Percentiles rank a stretch among this genome's conserved stretches.
These are phyloP conservation scores for Rhododendron ferrugineum DNA, from an alignment of 148 eudicot species.

Conservation along the genomic window DNA sequence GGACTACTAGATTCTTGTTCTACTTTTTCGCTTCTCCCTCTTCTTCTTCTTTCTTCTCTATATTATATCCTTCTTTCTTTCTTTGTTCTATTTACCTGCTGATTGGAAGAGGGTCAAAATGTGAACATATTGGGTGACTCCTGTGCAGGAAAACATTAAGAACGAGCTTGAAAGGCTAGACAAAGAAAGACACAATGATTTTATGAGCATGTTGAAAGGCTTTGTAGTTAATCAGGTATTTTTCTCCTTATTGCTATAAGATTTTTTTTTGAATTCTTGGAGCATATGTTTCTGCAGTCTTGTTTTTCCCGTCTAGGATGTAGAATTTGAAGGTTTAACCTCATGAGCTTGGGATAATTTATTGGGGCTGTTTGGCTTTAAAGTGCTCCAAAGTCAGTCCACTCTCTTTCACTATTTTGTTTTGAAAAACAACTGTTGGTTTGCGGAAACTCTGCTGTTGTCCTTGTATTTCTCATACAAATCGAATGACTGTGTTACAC, in stretches of 20 bases:
- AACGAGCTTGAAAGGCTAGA: slow-evolving; percentile 82
- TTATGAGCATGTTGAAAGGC: slow-evolving; percentile 88
- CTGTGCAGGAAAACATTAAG: slow-evolving; percentile 80
- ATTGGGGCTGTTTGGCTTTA: not conserved
- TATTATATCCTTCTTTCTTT: not conserved
- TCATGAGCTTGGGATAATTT: not conserved
- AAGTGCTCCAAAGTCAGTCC: not conserved
- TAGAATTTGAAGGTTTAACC: not conserved
- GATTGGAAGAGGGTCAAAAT: not conserved
- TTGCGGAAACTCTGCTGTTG: not conserved
- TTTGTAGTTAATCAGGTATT: slow-evolving; percentile 91
- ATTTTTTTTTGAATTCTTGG: not conserved
- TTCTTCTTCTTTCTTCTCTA: not conserved
- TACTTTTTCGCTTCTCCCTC: not conserved
- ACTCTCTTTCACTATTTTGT: not conserved
- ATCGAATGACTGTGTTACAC: not conserved
- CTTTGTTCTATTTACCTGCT: not conserved
- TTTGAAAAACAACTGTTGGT: not conserved
- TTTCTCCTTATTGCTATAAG: not conserved
- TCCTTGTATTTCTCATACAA: not conserved
- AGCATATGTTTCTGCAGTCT: not conserved
- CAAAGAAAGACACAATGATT: slow-evolving; percentile 72
- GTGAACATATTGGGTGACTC: not conserved
- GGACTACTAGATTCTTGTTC: not conserved
- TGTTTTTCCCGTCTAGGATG: not conserved